Evolutionary conservation across 495 filamentous ascomycete genomes (phyloP).

Genomic region (Penicillium malachiteum): DNA sequence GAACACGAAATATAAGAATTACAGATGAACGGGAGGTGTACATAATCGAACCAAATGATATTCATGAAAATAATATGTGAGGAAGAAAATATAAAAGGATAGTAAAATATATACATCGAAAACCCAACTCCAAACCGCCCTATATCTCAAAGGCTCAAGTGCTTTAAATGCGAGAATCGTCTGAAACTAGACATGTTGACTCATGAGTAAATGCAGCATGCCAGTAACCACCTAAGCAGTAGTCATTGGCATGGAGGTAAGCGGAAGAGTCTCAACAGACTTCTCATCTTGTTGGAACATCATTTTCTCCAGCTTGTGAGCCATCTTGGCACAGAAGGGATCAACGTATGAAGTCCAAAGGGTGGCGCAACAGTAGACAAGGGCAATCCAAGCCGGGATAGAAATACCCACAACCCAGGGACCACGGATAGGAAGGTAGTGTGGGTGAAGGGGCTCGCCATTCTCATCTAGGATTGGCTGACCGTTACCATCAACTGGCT

Average conservation of each 20-base stretch:
- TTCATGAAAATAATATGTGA: constrained; percentile 3
- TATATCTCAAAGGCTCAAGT: constrained; percentile 6
- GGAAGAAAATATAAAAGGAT: not conserved
- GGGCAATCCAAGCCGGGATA: constrained; percentile 54
- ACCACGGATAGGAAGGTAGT: constrained; percentile 35
- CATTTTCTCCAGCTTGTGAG: constrained; percentile 54
- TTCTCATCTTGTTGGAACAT: constrained; percentile 56
- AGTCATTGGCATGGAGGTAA: constrained; percentile 33
- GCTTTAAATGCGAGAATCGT: constrained; percentile 4
- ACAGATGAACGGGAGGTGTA: too few species aligned
- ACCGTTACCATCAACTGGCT: constrained; percentile 16
- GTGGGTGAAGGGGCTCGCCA: constrained; percentile 34
- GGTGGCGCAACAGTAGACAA: constrained; percentile 55
- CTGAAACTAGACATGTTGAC: not conserved
- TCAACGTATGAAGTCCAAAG: constrained; percentile 67
- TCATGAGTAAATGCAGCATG: not conserved
- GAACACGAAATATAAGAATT: too few species aligned
- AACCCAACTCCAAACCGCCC: constrained; percentile 5
- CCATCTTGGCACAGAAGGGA: constrained; percentile 61
- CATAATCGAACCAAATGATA: not conserved
- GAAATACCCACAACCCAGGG: constrained; percentile 47
- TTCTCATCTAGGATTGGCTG: constrained; percentile 45
- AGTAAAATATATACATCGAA: constrained; percentile 7
- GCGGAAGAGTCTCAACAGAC: constrained; percentile 36
- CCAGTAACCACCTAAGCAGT: not conserved